These are phyloP conservation scores for Amaranthus cruentus DNA, from an alignment of 148 eudicot genomes.

Conservation along the genomic window DNA sequence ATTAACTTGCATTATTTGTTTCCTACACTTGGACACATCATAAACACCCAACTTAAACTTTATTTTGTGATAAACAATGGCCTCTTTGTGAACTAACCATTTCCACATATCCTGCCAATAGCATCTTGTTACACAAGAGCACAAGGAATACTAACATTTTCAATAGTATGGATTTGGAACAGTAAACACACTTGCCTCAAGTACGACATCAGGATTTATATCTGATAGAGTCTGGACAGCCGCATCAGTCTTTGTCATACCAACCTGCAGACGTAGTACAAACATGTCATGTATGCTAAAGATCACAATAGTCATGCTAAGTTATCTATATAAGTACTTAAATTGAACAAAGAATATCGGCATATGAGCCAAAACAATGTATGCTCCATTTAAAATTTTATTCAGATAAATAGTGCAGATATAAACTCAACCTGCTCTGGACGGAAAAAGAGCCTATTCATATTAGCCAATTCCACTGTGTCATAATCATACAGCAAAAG, in stretches of 20 bases:
- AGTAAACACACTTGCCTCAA: conserved; percentile 54
- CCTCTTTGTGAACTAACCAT: neutral
- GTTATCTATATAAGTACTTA: neutral
- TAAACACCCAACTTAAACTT: too few relatives aligned
- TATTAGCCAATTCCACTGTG: conserved; percentile 96
- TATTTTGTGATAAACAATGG: too few relatives aligned
- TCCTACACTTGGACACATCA: too few relatives aligned
- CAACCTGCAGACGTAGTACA: conserved; percentile 42
- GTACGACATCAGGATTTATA: conserved; percentile 96
- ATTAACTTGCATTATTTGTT: too few relatives aligned
- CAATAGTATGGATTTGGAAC: neutral
- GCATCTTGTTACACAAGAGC: neutral
- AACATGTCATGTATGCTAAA: neutral
- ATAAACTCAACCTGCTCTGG: conserved; percentile 74
- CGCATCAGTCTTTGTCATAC: conserved; percentile 99
- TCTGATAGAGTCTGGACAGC: conserved; percentile 92
- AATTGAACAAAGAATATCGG: neutral
- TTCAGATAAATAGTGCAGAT: neutral
- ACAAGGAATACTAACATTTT: neutral
- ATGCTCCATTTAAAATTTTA: neutral
- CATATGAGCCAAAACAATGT: neutral
- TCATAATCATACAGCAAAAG: conserved; percentile 97
- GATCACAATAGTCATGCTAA: neutral
- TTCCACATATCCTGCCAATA: neutral
- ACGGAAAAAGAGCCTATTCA: conserved; percentile 97